A percentile compares a stretch with the other conserved stretches of the same genome.
Conservation (phyloP, 768 basidiomycete species). For the Asterophora parasitica region DNA sequence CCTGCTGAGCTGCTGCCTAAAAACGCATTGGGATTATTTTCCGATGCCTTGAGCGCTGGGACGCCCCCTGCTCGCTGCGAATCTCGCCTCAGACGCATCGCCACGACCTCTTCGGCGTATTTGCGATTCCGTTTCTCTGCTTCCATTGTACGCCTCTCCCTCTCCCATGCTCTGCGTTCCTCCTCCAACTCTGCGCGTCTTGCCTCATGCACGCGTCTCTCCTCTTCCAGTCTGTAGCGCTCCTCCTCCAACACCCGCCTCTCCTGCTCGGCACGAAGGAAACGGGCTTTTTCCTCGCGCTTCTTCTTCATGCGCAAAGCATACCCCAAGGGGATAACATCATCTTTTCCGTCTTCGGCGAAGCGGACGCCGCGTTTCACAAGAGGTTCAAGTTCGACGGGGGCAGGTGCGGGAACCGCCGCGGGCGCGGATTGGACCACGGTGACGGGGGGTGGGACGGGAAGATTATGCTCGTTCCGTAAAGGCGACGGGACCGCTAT, state of each 20-base stretch:
- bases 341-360: constrained; percentile 62
- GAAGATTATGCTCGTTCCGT: constrained; percentile 34
- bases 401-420: constrained; percentile 5
- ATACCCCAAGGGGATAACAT: constrained; percentile 63
- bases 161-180: constrained; percentile 44
- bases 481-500: constrained; percentile 47
- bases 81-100: constrained; percentile 59
- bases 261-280: constrained; percentile 56
- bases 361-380: constrained; percentile 61
- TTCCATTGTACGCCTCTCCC: constrained; percentile 44
- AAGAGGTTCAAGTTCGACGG: constrained; percentile 15
- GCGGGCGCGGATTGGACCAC: constrained; percentile 9
- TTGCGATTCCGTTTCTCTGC: constrained; percentile 48
- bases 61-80: constrained; percentile 44
- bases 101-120: constrained; percentile 57
- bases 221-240: constrained; percentile 39
- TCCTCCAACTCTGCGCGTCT: constrained; percentile 45
- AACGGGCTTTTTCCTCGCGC: constrained; percentile 66
- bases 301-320: constrained; percentile 69
- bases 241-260: constrained; percentile 47
- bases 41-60: constrained; percentile 22
- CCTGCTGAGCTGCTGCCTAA: constrained; percentile 16
- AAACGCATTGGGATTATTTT: constrained; percentile 13
- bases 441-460: constrained; percentile 9
- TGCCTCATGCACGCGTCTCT: constrained; percentile 37